Conservation (phyloP, 208 protist genomes). For the Trypanosoma conorhini region DNA sequence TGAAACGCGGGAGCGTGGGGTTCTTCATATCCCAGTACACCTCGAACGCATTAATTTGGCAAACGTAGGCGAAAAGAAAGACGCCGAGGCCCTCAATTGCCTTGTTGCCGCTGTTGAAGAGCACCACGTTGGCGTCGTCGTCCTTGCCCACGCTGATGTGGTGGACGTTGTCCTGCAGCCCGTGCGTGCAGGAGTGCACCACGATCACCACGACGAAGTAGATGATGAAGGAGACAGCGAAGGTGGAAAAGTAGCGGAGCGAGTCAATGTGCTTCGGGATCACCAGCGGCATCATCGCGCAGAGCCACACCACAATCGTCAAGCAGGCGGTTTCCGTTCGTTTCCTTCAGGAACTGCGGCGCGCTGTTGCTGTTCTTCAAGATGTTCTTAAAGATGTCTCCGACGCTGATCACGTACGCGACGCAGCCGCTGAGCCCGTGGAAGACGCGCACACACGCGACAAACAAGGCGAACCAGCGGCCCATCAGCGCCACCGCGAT, state of each 20-base stretch:
- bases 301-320: conserved; percentile 46
- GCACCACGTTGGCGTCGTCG: conserved; percentile 31
- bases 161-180: conserved; percentile 40
- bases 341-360: conserved; percentile 43
- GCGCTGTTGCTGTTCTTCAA: conserved; percentile 30
- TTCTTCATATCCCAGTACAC: conserved; percentile 60
- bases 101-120: conserved; percentile 48
- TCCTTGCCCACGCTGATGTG: too few relatives aligned
- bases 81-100: conserved; percentile 63
- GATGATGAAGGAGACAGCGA: conserved; percentile 67
- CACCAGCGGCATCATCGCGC: conserved; percentile 68
- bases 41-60: conserved; percentile 61
- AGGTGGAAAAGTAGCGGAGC: conserved; percentile 73
- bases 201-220: conserved; percentile 69
- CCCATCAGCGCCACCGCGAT: conserved; percentile 53
- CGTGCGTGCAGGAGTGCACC: conserved; percentile 47
- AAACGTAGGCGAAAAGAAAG: conserved; percentile 79
- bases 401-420: conserved; percentile 74
- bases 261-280: conserved; percentile 76
- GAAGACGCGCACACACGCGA: conserved; percentile 55
- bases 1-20: conserved; percentile 49
- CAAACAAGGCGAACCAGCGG: conserved; percentile 58
- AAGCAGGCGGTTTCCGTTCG: conserved; percentile 42
- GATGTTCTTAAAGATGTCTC: conserved; percentile 56
- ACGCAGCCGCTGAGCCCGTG: conserved; percentile 73